Evolutionary conservation across 2,329 filamentous ascomycete species (phyloP).

Genomic region (Trichoderma guizhouense): DNA sequence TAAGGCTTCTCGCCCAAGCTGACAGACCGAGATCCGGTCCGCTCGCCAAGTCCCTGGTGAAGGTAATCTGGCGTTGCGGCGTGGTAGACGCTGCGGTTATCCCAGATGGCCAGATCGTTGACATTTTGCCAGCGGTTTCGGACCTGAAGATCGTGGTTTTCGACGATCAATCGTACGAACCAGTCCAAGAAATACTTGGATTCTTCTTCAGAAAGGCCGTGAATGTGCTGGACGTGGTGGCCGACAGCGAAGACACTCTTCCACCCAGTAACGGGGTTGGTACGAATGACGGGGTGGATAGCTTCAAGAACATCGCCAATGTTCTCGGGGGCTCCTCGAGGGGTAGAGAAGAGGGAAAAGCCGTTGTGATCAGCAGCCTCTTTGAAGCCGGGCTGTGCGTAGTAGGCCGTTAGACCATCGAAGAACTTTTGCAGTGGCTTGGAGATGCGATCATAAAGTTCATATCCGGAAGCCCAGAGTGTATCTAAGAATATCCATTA

Average conservation of each 20-base stretch:
- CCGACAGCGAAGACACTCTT: constrained; percentile 52
- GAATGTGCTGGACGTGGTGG: constrained; percentile 53
- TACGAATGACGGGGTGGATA: constrained; percentile 53
- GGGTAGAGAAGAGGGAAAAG: constrained; percentile 40
- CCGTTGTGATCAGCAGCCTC: constrained; percentile 48
- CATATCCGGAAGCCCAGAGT: constrained; percentile 61
- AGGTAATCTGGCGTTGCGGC: constrained; percentile 60
- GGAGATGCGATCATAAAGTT: constrained; percentile 55
- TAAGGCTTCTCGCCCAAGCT: constrained; percentile 44
- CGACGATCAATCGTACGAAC: constrained; percentile 45
- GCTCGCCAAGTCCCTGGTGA: constrained; percentile 35
- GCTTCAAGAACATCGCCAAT: constrained; percentile 49
- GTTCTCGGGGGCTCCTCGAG: constrained; percentile 56
- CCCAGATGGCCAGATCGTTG: constrained; percentile 62
- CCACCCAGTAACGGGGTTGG: constrained; percentile 59
- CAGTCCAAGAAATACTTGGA: constrained; percentile 49
- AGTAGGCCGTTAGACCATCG: constrained; percentile 47
- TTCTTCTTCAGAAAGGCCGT: constrained; percentile 52
- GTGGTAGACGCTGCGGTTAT: constrained; percentile 53
- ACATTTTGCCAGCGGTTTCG: constrained; percentile 48
- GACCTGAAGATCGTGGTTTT: constrained; percentile 58
- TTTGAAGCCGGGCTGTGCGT: constrained; percentile 47
- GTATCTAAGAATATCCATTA: constrained; percentile 26
- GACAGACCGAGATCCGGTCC: constrained; percentile 41
- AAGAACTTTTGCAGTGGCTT: constrained; percentile 45